Conservation (phyloP, 306 rosid species). For the Hippophae tibetana region DNA sequence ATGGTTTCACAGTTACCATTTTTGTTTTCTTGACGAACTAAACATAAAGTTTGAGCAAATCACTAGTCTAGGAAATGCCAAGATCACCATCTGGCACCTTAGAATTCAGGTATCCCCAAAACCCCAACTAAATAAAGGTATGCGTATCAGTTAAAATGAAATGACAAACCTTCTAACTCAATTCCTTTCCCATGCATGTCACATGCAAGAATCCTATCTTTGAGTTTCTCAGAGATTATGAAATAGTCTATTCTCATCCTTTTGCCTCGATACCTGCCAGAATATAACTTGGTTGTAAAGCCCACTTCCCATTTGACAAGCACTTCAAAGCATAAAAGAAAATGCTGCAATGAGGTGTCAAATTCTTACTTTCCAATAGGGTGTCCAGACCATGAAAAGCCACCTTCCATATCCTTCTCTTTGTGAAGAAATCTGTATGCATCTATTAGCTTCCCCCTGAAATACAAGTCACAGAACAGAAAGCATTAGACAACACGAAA, state of each 20-base stretch:
- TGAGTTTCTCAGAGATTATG: conserved; percentile 51
- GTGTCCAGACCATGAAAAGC: conserved; percentile 96
- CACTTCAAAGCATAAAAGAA: neutral
- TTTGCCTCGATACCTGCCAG: conserved; percentile 89
- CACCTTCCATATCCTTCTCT: conserved; percentile 77
- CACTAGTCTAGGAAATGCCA: no score
- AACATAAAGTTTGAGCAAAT: no score
- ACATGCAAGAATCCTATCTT: conserved; percentile 65
- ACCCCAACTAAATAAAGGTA: neutral
- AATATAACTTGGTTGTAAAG: conserved; percentile 20
- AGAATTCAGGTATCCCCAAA: no score
- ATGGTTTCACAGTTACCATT: no score
- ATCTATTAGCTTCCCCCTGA: conserved; percentile 88
- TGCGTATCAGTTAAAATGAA: conserved; percentile 3
- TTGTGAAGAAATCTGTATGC: conserved; percentile 76
- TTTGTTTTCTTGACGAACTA: no score
- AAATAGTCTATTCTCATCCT: conserved; percentile 97
- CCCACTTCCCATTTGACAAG: conserved; percentile 1
- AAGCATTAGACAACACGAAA: neutral
- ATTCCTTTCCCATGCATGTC: conserved; percentile 85
- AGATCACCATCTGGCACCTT: no score
- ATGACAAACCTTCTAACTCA: conserved; percentile 61
- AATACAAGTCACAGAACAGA: conserved; percentile 21
- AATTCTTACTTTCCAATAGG: conserved; percentile 79
- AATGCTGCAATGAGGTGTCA: neutral